Evolutionary conservation across 2,329 filamentous ascomycete genomes (phyloP).

Genomic region (Aquanectria penicillioides): DNA sequence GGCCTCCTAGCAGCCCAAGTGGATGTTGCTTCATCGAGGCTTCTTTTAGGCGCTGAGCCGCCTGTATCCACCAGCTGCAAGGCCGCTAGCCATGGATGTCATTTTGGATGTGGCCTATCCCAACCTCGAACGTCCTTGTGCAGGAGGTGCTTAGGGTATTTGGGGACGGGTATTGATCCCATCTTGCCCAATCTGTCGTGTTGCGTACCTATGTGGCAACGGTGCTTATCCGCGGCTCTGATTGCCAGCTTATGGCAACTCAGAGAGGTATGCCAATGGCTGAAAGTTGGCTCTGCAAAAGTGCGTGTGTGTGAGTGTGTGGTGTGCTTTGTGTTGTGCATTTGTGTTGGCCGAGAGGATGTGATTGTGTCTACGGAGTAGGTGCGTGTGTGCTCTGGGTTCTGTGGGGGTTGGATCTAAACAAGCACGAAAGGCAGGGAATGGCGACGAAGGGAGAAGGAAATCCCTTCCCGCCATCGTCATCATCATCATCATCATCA

Average conservation of each 20-base stretch:
- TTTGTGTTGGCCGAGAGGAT: not conserved
- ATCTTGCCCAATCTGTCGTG: too few relatives aligned
- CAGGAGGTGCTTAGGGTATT: not conserved
- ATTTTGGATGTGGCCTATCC: not conserved
- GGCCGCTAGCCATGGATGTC: slow-evolving; percentile 1
- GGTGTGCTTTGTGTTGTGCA: slow-evolving; percentile 3
- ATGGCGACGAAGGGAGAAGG: slow-evolving; percentile 24
- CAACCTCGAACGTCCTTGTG: not conserved
- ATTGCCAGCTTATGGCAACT: too few relatives aligned
- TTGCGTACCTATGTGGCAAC: too few relatives aligned
- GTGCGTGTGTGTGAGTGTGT: slow-evolving; percentile 3
- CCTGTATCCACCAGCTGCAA: slow-evolving; percentile 16
- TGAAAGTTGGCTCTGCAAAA: slow-evolving; percentile 9
- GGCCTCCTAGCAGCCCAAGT: slow-evolving; percentile 12
- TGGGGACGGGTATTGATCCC: not conserved
- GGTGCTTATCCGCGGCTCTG: too few relatives aligned
- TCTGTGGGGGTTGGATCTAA: slow-evolving; percentile 13
- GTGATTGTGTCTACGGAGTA: not conserved
- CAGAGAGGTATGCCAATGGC: slow-evolving; percentile 30
- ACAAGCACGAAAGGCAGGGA: slow-evolving; percentile 18
- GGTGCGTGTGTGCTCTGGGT: not conserved
- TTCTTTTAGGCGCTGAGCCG: slow-evolving; percentile 17
- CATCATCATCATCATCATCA: slow-evolving; percentile 37
- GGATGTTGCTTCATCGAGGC: slow-evolving; percentile 9
- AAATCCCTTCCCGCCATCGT: slow-evolving; percentile 15